A percentile compares a stretch with the other conserved stretches of the same genome.
phyloP scores from a whole-genome alignment of 371 early-diverging fungal species.

The Zychaea mexicana region DNA sequence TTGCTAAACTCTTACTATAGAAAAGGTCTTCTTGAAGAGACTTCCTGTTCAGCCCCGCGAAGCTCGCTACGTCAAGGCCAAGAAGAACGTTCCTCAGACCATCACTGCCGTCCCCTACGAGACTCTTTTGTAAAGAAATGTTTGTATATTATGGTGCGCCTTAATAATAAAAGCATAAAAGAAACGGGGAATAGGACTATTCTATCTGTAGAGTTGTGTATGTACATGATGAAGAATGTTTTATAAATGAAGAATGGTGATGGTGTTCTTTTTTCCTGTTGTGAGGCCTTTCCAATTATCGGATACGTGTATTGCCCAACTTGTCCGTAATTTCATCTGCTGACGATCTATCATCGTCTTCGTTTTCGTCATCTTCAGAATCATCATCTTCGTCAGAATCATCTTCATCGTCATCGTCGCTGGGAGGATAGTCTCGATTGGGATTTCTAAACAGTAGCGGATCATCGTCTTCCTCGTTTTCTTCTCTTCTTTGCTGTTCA shows the following conservation, averaged over 20 bases:
- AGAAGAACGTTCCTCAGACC: slow-evolving; percentile 90
- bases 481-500: slow-evolving; percentile 28
- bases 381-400: slow-evolving; percentile 39
- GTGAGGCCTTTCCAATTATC: no score
- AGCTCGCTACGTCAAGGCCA: slow-evolving; percentile 88
- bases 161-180: not conserved
- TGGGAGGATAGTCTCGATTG: slow-evolving; percentile 48
- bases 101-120: slow-evolving; percentile 96
- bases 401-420: slow-evolving; percentile 41
- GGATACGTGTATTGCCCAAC: slow-evolving; percentile 21
- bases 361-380: slow-evolving; percentile 31
- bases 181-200: not conserved
- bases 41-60: slow-evolving; percentile 91
- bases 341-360: slow-evolving; percentile 21
- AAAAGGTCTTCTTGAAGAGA: slow-evolving; percentile 86
- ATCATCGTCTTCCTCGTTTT: slow-evolving; percentile 14
- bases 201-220: not conserved
- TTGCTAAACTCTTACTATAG: slow-evolving; percentile 30
- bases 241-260: not conserved
- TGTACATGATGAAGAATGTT: not conserved
- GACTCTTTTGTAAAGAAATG: slow-evolving; percentile 66
- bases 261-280: not conserved
- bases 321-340: slow-evolving; percentile 19
- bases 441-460: slow-evolving; percentile 51
- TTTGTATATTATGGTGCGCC: not conserved